phyloP scores from a whole-genome alignment of 306 rosid genomes.

The Trifolium repens region DNA sequence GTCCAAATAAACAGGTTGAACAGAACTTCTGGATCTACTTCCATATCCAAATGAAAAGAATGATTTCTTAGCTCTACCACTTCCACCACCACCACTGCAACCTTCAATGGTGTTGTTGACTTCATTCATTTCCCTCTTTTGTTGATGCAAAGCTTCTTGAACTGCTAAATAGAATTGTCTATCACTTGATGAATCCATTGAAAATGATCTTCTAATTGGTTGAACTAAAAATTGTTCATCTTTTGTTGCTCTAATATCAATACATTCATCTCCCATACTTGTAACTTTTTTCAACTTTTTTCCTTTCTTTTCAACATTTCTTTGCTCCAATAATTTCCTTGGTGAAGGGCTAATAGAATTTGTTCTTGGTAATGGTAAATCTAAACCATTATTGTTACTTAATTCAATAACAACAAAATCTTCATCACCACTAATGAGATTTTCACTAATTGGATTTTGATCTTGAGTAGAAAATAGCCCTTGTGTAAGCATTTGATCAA shows the following conservation, averaged over 20 bases:
- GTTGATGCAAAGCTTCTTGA: conserved; percentile 71
- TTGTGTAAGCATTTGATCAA: conserved; percentile 54
- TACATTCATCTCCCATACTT: conserved; percentile 93
- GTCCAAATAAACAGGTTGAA: conserved; percentile 69
- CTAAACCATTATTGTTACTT: conserved; percentile 48
- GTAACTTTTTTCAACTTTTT: conserved; percentile 64
- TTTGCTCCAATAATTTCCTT: conserved; percentile 43
- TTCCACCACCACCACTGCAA: too few relatives aligned
- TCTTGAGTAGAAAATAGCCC: conserved; percentile 47
- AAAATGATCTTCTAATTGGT: conserved; percentile 88
- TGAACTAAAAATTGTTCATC: conserved; percentile 76
- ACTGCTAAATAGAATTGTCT: conserved; percentile 76
- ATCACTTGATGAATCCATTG: conserved; percentile 88
- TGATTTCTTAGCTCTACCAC: conserved; percentile 67
- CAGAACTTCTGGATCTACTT: conserved; percentile 71
- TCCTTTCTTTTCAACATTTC: conserved; percentile 47
- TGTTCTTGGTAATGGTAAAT: conserved; percentile 33
- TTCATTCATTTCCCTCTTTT: conserved; percentile 49
- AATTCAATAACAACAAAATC: conserved; percentile 86
- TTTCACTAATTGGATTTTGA: conserved; percentile 44
- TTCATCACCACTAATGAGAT: conserved; percentile 49
- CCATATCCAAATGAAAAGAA: conserved; percentile 87
- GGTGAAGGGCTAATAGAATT: conserved; percentile 50
- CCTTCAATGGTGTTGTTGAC: conserved; percentile 62
- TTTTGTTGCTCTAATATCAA: conserved; percentile 73